These are phyloP conservation scores for Saccharum hybrid DNA, from an alignment of 202 grass and related monocot species.

Conservation along the genomic window DNA sequence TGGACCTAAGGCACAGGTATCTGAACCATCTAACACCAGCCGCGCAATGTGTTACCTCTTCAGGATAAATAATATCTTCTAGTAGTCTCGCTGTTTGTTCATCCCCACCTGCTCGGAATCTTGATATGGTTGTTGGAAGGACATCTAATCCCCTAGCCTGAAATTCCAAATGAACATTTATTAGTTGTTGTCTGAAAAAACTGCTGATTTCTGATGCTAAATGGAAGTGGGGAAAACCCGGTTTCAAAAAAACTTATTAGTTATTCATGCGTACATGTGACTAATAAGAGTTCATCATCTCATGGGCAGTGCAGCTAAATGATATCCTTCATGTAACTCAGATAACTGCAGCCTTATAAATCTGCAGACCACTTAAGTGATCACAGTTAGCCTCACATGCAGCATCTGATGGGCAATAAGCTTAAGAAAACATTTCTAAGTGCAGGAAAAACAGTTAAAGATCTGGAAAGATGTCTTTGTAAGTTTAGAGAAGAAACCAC, in stretches of 20 bases:
- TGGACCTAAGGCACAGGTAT: constrained; percentile 57
- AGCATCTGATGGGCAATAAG: background rate
- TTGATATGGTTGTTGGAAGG: constrained; percentile 82
- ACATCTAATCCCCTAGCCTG: constrained; percentile 93
- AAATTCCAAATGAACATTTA: constrained; percentile 36
- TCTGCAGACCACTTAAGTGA: background rate
- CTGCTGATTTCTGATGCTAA: background rate
- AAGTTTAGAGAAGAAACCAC: no score
- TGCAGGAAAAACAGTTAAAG: background rate
- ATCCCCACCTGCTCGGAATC: constrained; percentile 76
- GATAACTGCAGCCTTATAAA: background rate
- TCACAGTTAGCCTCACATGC: background rate
- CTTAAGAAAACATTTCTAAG: background rate
- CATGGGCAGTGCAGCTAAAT: constrained; percentile 8
- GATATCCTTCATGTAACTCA: background rate
- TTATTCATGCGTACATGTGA: constrained; percentile 18
- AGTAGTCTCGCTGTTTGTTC: constrained; percentile 76
- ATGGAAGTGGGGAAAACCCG: background rate
- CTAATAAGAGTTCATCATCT: constrained; percentile 7
- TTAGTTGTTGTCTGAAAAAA: background rate
- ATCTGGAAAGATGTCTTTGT: background rate
- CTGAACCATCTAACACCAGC: constrained; percentile 92
- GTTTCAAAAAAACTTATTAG: background rate
- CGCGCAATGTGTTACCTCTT: constrained; percentile 85
- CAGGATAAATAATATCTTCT: constrained; percentile 78